These are phyloP conservation scores for Modicella reniformis DNA, from an alignment of 371 early-diverging fungal genomes.

Conservation along the genomic window DNA sequence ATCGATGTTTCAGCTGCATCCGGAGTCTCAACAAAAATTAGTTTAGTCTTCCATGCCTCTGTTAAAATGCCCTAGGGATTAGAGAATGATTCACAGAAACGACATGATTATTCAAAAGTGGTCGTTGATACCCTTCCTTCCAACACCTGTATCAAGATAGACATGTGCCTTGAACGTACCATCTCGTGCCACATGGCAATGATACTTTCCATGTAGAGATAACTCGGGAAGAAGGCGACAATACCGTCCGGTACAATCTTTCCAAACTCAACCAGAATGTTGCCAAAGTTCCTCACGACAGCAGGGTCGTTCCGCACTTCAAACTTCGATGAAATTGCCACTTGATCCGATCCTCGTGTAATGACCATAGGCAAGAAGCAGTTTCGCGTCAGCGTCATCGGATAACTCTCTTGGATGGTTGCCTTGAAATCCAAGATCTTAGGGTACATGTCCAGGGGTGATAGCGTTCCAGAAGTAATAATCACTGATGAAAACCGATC, in stretches of 20 bases:
- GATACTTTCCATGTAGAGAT: constrained; percentile 99
- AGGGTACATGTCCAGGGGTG: constrained; percentile 99
- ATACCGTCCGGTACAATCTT: constrained; percentile 98
- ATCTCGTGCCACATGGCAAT: constrained; percentile 98
- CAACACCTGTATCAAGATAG: too few relatives aligned
- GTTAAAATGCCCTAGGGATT: constrained; percentile 84
- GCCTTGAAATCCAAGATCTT: constrained; percentile 92
- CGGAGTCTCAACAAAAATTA: constrained; percentile 99
- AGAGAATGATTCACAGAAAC: not conserved
- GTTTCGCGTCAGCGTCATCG: constrained; percentile 92
- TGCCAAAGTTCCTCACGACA: constrained; percentile 99
- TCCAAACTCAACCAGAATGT: constrained; percentile 94
- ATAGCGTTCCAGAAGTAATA: constrained; percentile 99
- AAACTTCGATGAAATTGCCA: constrained; percentile 95
- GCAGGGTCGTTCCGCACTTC: constrained; percentile 98
- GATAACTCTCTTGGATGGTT: constrained; percentile 88
- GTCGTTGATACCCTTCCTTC: constrained; percentile 20
- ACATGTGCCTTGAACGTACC: constrained; percentile 46
- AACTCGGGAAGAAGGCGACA: constrained; percentile 99
- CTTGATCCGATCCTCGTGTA: constrained; percentile 97
- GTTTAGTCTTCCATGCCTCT: constrained; percentile 95
- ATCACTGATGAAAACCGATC: constrained; percentile 95
- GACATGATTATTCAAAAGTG: not conserved
- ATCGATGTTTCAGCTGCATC: constrained; percentile 98
- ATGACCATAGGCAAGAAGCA: constrained; percentile 97